Percentiles rank a stretch among this genome's conserved stretches.
Conservation (phyloP, 495 filamentous ascomycete genomes). For the Elaphomyces granulatus region DNA sequence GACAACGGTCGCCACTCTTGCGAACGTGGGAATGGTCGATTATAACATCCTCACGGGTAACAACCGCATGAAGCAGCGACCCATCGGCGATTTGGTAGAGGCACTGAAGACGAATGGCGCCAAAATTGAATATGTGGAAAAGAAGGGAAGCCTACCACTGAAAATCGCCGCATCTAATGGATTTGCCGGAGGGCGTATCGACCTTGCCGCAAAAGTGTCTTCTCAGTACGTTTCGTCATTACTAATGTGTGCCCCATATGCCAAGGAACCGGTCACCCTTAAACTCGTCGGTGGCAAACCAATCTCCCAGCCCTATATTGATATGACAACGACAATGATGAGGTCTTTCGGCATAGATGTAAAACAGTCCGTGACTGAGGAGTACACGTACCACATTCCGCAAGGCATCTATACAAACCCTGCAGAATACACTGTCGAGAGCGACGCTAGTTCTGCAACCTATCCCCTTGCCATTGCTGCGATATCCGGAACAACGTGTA, state of each 20-base stretch:
- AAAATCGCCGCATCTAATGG: conserved; percentile 70
- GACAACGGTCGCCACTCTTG: conserved; percentile 81
- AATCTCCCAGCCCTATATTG: conserved; percentile 93
- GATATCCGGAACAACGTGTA: conserved; percentile 87
- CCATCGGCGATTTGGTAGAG: conserved; percentile 88
- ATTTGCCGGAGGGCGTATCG: conserved; percentile 81
- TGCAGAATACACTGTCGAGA: conserved; percentile 78
- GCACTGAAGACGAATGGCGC: conserved; percentile 76
- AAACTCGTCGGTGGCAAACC: conserved; percentile 85
- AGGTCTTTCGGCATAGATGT: conserved; percentile 78
- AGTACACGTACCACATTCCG: conserved; percentile 91
- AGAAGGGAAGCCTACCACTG: conserved; percentile 63
- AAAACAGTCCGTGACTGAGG: conserved; percentile 51
- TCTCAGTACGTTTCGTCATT: conserved; percentile 96
- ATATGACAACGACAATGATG: conserved; percentile 99
- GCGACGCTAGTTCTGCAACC: conserved; percentile 93
- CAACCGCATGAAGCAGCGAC: conserved; percentile 87
- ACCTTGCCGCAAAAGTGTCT: conserved; percentile 84
- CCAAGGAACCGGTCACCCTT: conserved; percentile 82
- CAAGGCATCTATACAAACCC: conserved; percentile 76
- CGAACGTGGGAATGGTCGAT: conserved; percentile 44
- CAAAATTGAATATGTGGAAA: conserved; percentile 67
- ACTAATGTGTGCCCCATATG: conserved; percentile 93
- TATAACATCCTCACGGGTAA: conserved; percentile 85
- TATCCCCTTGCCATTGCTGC: conserved; percentile 93